Evolutionary conservation across 345 rosid species (phyloP).

Genomic region (Abelmoschus esculentus): DNA sequence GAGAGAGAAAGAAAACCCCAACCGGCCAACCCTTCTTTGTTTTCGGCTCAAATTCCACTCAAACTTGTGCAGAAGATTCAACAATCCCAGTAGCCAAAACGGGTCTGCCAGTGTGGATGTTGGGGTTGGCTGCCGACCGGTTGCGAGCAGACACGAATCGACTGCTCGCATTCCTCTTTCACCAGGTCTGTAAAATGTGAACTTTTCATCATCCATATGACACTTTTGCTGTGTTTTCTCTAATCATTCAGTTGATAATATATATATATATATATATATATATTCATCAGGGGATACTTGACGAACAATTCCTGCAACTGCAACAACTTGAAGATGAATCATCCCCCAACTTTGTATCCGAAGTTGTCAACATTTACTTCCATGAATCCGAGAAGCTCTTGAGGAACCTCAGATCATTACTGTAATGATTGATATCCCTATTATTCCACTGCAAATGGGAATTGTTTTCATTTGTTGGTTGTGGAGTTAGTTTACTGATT

Average conservation of each 20-base stretch:
- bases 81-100: conserved; percentile 45
- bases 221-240: background rate
- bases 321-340: conserved; percentile 91
- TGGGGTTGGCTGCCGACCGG: conserved; percentile 86
- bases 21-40: background rate
- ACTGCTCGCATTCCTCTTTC: conserved; percentile 80
- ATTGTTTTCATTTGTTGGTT: background rate
- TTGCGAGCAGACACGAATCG: conserved; percentile 88
- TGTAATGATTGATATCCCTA: conserved; percentile 23
- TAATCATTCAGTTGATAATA: too few relatives aligned
- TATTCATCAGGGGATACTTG: conserved; percentile 52
- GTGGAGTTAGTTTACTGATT: background rate
- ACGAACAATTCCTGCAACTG: conserved; percentile 93
- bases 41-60: background rate
- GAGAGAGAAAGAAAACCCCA: background rate
- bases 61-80: background rate
- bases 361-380: conserved; percentile 79
- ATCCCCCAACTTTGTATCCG: conserved; percentile 73
- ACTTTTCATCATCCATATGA: too few relatives aligned
- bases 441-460: background rate
- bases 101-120: conserved; percentile 99
- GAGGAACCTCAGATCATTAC: conserved; percentile 47
- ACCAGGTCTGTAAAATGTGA: conserved; percentile 43
- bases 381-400: conserved; percentile 81
- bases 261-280: too few relatives aligned